These are phyloP conservation scores for Apophysomyces variabilis DNA, from an alignment of 371 early-diverging fungal genomes.

Conservation along the genomic window DNA sequence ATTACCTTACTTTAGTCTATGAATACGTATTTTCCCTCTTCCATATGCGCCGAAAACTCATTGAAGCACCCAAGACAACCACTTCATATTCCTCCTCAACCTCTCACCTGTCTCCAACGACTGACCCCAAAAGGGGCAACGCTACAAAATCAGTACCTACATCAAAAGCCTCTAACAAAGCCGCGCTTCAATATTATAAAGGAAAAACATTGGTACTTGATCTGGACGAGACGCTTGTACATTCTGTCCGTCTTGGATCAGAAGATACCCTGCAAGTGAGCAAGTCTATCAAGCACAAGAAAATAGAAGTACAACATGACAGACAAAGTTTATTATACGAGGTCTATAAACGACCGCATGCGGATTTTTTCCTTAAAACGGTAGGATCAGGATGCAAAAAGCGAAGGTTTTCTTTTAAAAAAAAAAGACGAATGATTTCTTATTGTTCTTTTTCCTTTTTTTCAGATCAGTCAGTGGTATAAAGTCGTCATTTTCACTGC, in stretches of 20 bases:
- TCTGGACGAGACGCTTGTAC: constrained; percentile 97
- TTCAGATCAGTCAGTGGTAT: constrained; percentile 93
- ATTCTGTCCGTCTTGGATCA: constrained; percentile 65
- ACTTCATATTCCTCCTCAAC: neutral
- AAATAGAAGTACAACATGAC: constrained; percentile 91
- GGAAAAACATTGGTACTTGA: constrained; percentile 93
- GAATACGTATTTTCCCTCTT: constrained; percentile 24
- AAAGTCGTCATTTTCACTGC: constrained; percentile 98
- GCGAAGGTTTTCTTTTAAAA: no score
- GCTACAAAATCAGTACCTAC: neutral
- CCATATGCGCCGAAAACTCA: constrained; percentile 20
- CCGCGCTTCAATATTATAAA: constrained; percentile 42
- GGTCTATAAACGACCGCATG: constrained; percentile 95
- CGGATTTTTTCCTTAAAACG: constrained; percentile 92
- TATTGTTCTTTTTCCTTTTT: neutral
- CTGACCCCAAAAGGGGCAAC: constrained; percentile 11
- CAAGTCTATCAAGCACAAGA: constrained; percentile 38
- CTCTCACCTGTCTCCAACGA: constrained; percentile 1
- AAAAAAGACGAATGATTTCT: neutral
- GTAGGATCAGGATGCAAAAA: constrained; percentile 36
- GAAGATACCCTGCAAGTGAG: constrained; percentile 30
- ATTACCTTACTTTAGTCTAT: constrained; percentile 26
- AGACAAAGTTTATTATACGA: constrained; percentile 90
- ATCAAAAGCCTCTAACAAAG: constrained; percentile 10
- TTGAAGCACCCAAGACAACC: constrained; percentile 18